A percentile compares a stretch with the other conserved stretches of the same genome.
Evolutionary conservation across 495 filamentous ascomycete genomes (phyloP).

Genomic region (Penicillium parvum): DNA sequence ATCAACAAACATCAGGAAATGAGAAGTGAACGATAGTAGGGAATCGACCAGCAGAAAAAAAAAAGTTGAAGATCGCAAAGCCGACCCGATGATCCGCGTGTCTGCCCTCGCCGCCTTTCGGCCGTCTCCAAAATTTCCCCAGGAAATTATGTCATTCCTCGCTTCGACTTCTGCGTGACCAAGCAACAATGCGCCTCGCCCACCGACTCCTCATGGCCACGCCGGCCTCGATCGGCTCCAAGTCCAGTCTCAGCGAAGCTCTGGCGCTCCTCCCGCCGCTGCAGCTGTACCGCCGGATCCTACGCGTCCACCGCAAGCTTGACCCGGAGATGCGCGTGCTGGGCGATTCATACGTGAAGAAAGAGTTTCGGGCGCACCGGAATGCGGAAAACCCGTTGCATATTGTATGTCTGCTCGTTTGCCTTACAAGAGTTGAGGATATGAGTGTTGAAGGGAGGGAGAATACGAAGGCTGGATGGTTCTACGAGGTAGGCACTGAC

Average conservation of each 20-base stretch:
- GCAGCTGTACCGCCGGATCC: conserved; percentile 78
- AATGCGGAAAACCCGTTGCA: conserved; percentile 87
- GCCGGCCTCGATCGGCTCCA: conserved; percentile 43
- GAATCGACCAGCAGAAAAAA: not conserved
- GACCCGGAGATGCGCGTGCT: conserved; percentile 70
- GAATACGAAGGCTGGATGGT: too few species aligned
- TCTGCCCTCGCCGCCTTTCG: conserved; percentile 25
- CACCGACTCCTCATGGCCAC: conserved; percentile 43
- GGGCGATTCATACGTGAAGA: conserved; percentile 87
- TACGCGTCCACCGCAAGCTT: conserved; percentile 82
- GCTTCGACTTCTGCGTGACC: not conserved
- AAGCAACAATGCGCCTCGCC: conserved; percentile 28
- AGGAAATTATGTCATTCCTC: conserved; percentile 29
- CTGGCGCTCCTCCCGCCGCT: conserved; percentile 86
- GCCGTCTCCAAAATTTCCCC: conserved; percentile 11
- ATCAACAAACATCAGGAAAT: too few species aligned
- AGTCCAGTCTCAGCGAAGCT: conserved; percentile 50
- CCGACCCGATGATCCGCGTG: conserved; percentile 13
- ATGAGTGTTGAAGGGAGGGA: not conserved
- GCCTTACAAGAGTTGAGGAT: not conserved
- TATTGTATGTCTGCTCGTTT: conserved; percentile 58
- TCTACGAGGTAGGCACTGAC: conserved; percentile 9
- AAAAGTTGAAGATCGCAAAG: conserved; percentile 1
- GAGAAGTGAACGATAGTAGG: too few species aligned
- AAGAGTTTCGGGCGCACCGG: conserved; percentile 79